These are phyloP conservation scores for Zymoseptoria passerinii DNA, from an alignment of 2,329 filamentous ascomycete genomes.

Conservation along the genomic window DNA sequence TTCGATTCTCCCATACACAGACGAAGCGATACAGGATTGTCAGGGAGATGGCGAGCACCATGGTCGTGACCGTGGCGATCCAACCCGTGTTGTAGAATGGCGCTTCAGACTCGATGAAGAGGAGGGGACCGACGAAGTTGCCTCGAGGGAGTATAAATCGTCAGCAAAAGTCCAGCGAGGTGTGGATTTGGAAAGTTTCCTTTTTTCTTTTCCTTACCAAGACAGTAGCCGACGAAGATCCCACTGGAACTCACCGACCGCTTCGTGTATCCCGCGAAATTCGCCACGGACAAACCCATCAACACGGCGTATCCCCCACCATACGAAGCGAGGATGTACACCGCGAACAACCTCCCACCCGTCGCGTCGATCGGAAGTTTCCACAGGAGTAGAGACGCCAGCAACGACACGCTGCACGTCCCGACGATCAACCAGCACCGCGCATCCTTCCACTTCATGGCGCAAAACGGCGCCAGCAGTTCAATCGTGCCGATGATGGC, in stretches of 20 bases:
- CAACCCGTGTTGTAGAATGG: slow-evolving; percentile 36
- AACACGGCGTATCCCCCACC: slow-evolving; percentile 44
- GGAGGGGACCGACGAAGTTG: slow-evolving; percentile 40
- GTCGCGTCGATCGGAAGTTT: slow-evolving; percentile 34
- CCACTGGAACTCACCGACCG: slow-evolving; percentile 42
- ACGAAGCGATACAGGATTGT: slow-evolving; percentile 38
- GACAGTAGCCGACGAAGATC: slow-evolving; percentile 45
- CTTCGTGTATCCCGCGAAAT: slow-evolving; percentile 48
- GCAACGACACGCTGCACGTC: slow-evolving; percentile 36
- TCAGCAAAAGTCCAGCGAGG: too few species aligned
- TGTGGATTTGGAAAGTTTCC: too few species aligned
- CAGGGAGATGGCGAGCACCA: slow-evolving; percentile 30
- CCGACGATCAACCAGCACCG: slow-evolving; percentile 35
- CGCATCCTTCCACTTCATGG: slow-evolving; percentile 31
- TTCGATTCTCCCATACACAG: slow-evolving; percentile 39
- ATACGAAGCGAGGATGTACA: slow-evolving; percentile 41
- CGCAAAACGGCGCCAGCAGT: slow-evolving; percentile 34
- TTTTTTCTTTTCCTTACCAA: too few species aligned
- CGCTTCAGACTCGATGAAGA: slow-evolving; percentile 35
- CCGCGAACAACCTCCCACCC: slow-evolving; percentile 42
- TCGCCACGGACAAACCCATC: slow-evolving; percentile 44
- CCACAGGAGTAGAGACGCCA: slow-evolving; percentile 39
- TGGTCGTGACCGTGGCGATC: slow-evolving; percentile 30
- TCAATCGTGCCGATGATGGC: slow-evolving; percentile 32
- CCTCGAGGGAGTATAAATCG: slow-evolving; percentile 18